Percentiles rank a stretch among this genome's conserved stretches.
Conservation (phyloP, 176 grass and related monocot species). For the Neostapfia colusana region DNA sequence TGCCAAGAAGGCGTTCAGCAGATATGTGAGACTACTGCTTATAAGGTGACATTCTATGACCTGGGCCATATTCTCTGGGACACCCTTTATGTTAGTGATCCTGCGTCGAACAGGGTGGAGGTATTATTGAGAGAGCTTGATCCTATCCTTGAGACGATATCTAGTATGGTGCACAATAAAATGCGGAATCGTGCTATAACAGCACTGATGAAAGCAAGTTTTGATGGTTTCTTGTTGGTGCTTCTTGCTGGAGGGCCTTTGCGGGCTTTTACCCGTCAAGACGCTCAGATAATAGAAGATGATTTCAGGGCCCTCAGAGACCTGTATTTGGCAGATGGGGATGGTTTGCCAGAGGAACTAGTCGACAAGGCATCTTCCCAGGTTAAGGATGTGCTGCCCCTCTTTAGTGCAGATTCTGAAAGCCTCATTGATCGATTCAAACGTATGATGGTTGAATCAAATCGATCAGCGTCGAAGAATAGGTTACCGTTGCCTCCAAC, state of each 20-base stretch:
- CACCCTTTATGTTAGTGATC: slow-evolving; percentile 69
- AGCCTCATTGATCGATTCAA: slow-evolving; percentile 74
- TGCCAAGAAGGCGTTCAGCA: slow-evolving; percentile 87
- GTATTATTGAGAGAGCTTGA: slow-evolving; percentile 76
- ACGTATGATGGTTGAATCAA: slow-evolving; percentile 59
- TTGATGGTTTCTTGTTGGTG: slow-evolving; percentile 91
- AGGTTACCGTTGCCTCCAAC: slow-evolving; percentile 69
- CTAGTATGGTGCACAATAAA: slow-evolving; percentile 78
- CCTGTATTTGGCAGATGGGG: slow-evolving; percentile 86
- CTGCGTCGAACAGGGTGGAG: slow-evolving; percentile 64
- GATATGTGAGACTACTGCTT: slow-evolving; percentile 87
- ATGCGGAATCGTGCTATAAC: slow-evolving; percentile 87
- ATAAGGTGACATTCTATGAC: slow-evolving; percentile 85
- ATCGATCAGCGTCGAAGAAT: slow-evolving; percentile 51
- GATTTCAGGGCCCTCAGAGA: slow-evolving; percentile 80
- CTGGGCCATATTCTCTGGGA: slow-evolving; percentile 87
- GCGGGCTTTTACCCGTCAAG: slow-evolving; percentile 73
- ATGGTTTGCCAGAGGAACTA: slow-evolving; percentile 89
- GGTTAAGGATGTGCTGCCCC: slow-evolving; percentile 85
- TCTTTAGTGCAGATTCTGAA: slow-evolving; percentile 69
- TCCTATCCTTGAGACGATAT: slow-evolving; percentile 80
- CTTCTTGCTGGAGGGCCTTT: slow-evolving; percentile 84
- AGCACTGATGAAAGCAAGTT: slow-evolving; percentile 87
- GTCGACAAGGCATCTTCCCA: slow-evolving; percentile 88
- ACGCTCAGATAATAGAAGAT: slow-evolving; percentile 67